Evolutionary conservation across 768 basidiomycete genomes (phyloP).

Genomic region (Wakefieldia striispora): DNA sequence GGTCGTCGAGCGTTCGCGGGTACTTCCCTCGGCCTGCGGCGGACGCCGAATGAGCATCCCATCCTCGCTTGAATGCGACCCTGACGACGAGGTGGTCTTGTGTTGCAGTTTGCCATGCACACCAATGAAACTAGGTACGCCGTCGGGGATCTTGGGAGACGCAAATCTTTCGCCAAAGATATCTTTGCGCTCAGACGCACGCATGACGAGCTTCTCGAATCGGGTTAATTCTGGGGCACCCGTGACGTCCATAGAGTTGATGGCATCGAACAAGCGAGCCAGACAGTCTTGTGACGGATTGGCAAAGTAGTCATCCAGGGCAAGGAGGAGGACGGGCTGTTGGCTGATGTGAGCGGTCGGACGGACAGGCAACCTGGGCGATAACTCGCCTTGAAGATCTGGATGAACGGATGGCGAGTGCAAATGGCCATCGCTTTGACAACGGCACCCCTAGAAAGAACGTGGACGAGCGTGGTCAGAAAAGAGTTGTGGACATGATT

Average conservation of each 20-base stretch:
- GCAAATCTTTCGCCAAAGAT: conserved; percentile 85
- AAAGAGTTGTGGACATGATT: neutral
- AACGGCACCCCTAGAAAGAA: conserved; percentile 70
- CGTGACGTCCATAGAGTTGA: conserved; percentile 89
- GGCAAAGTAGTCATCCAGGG: conserved; percentile 91
- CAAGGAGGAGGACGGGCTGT: conserved; percentile 89
- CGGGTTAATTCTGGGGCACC: conserved; percentile 74
- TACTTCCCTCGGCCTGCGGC: conserved; percentile 26
- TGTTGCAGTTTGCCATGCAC: conserved; percentile 37
- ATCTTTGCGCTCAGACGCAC: conserved; percentile 87
- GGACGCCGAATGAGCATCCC: conserved; percentile 47
- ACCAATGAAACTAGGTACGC: neutral
- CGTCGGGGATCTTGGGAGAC: conserved; percentile 20
- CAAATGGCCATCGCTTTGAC: conserved; percentile 95
- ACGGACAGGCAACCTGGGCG: neutral
- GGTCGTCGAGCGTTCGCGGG: conserved; percentile 38
- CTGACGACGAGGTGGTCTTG: conserved; percentile 50
- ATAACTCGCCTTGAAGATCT: conserved; percentile 82
- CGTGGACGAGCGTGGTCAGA: conserved; percentile 13
- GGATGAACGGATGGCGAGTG: conserved; percentile 90
- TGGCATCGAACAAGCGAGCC: conserved; percentile 84
- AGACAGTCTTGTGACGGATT: conserved; percentile 90
- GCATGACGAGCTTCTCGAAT: conserved; percentile 85
- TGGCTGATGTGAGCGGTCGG: conserved; percentile 5
- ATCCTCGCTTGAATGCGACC: conserved; percentile 70